Conservation (phyloP, 2,329 filamentous ascomycete species). For the Sporothrix protearum region DNA sequence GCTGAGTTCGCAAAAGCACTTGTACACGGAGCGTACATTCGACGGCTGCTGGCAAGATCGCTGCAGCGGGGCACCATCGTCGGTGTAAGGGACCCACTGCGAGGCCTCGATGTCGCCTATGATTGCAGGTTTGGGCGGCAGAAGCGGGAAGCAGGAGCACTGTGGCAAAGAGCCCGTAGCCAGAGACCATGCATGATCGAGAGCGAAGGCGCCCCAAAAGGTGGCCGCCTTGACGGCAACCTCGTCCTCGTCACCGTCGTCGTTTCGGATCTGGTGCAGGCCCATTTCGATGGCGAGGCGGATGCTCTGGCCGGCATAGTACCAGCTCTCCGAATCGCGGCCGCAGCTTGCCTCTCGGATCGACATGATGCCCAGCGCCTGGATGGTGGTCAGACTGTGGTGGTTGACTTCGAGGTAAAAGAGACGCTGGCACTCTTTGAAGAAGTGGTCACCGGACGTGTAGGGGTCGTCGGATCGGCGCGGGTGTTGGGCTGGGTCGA, state of each 20-base stretch:
- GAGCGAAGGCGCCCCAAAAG: conserved; percentile 60
- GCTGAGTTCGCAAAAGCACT: conserved; percentile 67
- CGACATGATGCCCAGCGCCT: conserved; percentile 73
- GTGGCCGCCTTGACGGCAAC: conserved; percentile 57
- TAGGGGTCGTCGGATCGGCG: conserved; percentile 57
- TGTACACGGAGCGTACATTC: conserved; percentile 65
- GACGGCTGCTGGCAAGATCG: conserved; percentile 59
- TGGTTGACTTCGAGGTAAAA: conserved; percentile 56
- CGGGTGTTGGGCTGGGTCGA: conserved; percentile 63
- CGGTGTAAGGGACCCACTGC: conserved; percentile 57
- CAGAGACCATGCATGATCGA: conserved; percentile 65
- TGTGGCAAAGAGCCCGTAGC: conserved; percentile 60
- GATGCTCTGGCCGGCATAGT: conserved; percentile 68
- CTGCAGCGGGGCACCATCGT: conserved; percentile 55
- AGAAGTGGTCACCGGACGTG: conserved; percentile 70
- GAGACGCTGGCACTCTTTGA: conserved; percentile 62
- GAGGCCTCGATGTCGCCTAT: conserved; percentile 59
- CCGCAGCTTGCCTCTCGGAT: conserved; percentile 70
- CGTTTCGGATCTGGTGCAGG: conserved; percentile 53
- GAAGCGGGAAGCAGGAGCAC: conserved; percentile 53
- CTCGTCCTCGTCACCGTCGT: conserved; percentile 50
- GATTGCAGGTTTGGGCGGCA: conserved; percentile 58
- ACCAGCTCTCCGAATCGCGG: conserved; percentile 69
- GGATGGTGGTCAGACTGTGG: conserved; percentile 65
- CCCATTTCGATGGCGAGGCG: conserved; percentile 70